Conservation (phyloP, 2,329 filamentous ascomycete species). For the Colletotrichum shisoi region DNA sequence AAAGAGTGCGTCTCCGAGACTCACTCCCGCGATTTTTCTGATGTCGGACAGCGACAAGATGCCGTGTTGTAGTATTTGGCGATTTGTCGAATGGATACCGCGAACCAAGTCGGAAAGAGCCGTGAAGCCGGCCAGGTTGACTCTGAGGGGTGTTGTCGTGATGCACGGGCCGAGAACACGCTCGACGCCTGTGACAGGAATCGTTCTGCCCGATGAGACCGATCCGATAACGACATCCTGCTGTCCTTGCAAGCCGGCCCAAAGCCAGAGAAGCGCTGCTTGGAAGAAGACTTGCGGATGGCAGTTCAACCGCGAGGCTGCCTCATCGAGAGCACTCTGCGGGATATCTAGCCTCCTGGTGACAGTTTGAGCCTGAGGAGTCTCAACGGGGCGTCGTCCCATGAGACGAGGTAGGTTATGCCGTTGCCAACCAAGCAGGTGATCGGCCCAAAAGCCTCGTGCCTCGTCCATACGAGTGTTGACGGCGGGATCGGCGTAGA, state of each 20-base stretch:
- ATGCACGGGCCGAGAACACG: conserved; percentile 82
- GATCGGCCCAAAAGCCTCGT: conserved; percentile 73
- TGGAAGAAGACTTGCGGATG: conserved; percentile 80
- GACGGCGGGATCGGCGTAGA: conserved; percentile 50
- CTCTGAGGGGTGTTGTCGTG: conserved; percentile 75
- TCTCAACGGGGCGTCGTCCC: conserved; percentile 41
- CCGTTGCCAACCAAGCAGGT: conserved; percentile 66
- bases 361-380: conserved; percentile 44
- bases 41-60: conserved; percentile 73
- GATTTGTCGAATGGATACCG: conserved; percentile 70
- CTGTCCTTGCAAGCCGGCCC: conserved; percentile 69
- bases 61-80: conserved; percentile 70
- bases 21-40: conserved; percentile 64
- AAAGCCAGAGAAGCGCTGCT: conserved; percentile 71
- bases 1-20: conserved; percentile 69
- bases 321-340: conserved; percentile 47
- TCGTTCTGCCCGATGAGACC: conserved; percentile 81
- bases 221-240: conserved; percentile 77
- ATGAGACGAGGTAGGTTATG: conserved; percentile 60
- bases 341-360: conserved; percentile 48
- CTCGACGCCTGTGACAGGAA: conserved; percentile 75
- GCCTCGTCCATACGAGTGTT: conserved; percentile 51
- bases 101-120: conserved; percentile 68
- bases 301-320: conserved; percentile 55
- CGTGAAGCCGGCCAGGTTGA: conserved; percentile 61